Conservation (phyloP, 2,329 filamentous ascomycete species). For the Arthroderma uncinatum region DNA sequence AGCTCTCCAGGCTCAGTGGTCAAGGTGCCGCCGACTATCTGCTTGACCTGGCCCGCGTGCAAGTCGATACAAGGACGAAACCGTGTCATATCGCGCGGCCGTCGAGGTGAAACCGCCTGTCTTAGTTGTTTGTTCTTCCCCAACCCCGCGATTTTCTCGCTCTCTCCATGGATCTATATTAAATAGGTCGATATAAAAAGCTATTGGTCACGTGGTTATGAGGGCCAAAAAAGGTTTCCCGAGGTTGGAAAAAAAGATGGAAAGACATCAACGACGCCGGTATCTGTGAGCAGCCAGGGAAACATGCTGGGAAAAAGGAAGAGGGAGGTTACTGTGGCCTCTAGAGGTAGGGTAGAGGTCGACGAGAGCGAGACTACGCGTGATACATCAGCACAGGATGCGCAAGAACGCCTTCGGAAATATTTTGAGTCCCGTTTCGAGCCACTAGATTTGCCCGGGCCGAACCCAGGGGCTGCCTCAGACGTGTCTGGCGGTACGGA, state of each 20-base stretch:
- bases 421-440: constrained; percentile 85
- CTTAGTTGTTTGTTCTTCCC: not conserved
- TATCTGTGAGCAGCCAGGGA: not conserved
- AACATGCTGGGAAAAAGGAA: constrained; percentile 41
- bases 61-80: constrained; percentile 96
- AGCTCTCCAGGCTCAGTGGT: constrained; percentile 55
- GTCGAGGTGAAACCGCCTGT: not conserved
- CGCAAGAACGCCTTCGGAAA: constrained; percentile 64
- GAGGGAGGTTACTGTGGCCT: constrained; percentile 29
- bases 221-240: not conserved
- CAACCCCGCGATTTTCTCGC: not conserved
- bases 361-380: constrained; percentile 19
- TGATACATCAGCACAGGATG: constrained; percentile 37
- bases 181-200: not conserved
- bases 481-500: constrained; percentile 12
- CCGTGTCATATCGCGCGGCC: constrained; percentile 57
- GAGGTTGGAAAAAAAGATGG: not conserved
- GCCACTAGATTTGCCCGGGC: constrained; percentile 46
- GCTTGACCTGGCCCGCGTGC: constrained; percentile 94
- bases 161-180: not conserved
- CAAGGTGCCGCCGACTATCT: constrained; percentile 92
- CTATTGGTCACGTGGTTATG: not conserved
- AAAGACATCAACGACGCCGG: not conserved
- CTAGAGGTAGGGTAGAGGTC: constrained; percentile 17
- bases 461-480: constrained; percentile 14